A percentile compares a stretch with the other conserved stretches of the same genome.
phyloP scores from a whole-genome alignment of 2,329 filamentous ascomycete species.

The Sclerotinia spermophila region DNA sequence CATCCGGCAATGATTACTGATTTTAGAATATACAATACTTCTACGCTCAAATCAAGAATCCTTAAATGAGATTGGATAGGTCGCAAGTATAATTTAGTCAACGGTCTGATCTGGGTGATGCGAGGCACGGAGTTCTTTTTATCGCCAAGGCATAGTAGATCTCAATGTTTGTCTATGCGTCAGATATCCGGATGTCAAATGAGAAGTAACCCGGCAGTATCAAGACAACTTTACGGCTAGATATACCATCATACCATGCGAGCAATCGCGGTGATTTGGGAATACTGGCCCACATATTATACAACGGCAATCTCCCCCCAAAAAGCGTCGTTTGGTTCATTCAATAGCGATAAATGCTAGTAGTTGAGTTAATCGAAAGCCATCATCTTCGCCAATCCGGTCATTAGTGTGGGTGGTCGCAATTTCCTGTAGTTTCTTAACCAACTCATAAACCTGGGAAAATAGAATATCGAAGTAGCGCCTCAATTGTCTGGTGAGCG shows the following conservation, averaged over 20 bases:
- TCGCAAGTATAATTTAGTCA: neutral
- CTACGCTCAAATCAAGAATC: neutral
- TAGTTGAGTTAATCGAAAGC: neutral
- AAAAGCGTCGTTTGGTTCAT: neutral
- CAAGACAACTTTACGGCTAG: neutral
- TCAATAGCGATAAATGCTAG: neutral
- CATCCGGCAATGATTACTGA: neutral
- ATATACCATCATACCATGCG: neutral
- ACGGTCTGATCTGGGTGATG: neutral
- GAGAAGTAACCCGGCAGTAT: neutral
- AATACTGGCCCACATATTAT: neutral
- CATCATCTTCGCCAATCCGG: neutral
- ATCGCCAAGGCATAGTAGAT: neutral
- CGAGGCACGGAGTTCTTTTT: neutral
- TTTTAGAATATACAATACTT: neutral
- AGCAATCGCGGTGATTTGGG: neutral
- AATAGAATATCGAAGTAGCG: neutral
- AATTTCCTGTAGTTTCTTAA: neutral
- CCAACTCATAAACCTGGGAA: neutral
- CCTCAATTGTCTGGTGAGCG: neutral
- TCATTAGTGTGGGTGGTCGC: neutral
- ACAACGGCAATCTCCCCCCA: neutral
- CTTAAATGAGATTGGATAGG: neutral
- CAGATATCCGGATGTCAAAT: neutral
- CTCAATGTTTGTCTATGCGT: neutral